A percentile compares a stretch with the other conserved stretches of the same genome.
Evolutionary conservation across 768 basidiomycete genomes (phyloP).

Genomic region (Rubroboletus pulcherrimus): DNA sequence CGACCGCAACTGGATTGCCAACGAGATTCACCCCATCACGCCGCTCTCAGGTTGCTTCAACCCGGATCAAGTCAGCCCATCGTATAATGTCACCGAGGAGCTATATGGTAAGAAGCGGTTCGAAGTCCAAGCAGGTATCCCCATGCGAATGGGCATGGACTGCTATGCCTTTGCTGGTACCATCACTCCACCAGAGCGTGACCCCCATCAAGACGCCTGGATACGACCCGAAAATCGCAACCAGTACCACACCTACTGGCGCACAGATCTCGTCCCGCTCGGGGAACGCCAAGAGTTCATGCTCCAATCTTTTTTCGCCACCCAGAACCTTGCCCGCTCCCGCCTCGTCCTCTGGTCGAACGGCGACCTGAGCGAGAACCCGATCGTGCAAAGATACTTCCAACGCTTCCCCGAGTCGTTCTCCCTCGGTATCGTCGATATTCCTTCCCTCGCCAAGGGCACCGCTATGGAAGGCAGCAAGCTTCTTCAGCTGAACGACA

Average conservation of each 20-base stretch:
- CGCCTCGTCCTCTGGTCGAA: conserved; percentile 93
- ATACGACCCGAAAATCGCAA: conserved; percentile 44
- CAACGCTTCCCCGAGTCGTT: conserved; percentile 67
- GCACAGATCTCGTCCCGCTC: conserved; percentile 78
- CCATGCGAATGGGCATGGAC: conserved; percentile 76
- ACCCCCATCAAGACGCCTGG: conserved; percentile 2
- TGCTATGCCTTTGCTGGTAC: conserved; percentile 93
- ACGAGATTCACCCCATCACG: conserved; percentile 62
- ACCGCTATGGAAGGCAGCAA: conserved; percentile 69
- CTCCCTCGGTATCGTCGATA: conserved; percentile 62
- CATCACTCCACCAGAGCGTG: conserved; percentile 38
- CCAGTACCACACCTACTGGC: conserved; percentile 93
- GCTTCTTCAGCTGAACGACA: conserved; percentile 61
- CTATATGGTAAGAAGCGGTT: conserved; percentile 61
- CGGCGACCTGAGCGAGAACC: conserved; percentile 58
- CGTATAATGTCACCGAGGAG: conserved; percentile 65
- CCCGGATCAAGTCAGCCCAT: conserved; percentile 50
- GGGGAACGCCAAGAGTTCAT: conserved; percentile 81
- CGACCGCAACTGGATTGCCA: conserved; percentile 65
- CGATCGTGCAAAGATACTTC: conserved; percentile 59
- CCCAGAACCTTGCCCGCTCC: conserved; percentile 65
- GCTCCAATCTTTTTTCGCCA: conserved; percentile 91
- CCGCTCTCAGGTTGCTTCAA: conserved; percentile 76
- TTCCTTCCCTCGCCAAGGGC: conserved; percentile 61
- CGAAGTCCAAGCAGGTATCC: conserved; percentile 78